Evolutionary conservation across 768 basidiomycete genomes (phyloP).

Genomic region (Termitomyces sp.): DNA sequence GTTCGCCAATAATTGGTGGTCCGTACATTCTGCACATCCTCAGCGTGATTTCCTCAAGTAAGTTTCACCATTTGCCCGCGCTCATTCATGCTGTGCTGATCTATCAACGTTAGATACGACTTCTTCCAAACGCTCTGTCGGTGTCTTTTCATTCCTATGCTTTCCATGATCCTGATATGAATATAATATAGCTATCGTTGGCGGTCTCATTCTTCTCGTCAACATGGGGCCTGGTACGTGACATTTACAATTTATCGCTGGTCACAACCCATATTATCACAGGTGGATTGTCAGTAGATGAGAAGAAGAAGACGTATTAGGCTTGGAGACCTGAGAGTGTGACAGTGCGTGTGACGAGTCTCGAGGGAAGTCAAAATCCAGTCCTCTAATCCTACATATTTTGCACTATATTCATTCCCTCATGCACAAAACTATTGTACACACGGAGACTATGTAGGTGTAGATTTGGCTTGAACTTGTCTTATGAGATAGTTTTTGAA

Average conservation of each 20-base stretch:
- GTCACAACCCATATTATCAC: constrained; percentile 6
- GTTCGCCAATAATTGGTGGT: constrained; percentile 99
- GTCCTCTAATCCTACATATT: constrained; percentile 6
- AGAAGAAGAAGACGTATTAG: constrained; percentile 96
- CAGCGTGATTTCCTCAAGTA: constrained; percentile 98
- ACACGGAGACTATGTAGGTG: constrained; percentile 6
- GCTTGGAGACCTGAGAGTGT: not conserved
- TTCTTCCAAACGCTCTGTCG: constrained; percentile 95
- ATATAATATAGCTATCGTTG: constrained; percentile 68
- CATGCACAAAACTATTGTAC: constrained; percentile 14
- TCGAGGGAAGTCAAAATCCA: constrained; percentile 3
- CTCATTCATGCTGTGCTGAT: constrained; percentile 15
- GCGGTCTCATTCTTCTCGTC: constrained; percentile 93
- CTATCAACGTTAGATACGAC: constrained; percentile 64
- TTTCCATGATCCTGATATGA: constrained; percentile 4
- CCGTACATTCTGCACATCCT: constrained; percentile 85
- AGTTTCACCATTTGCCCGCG: constrained; percentile 21
- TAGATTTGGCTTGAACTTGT: not conserved
- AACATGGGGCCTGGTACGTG: constrained; percentile 92
- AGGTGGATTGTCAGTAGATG: constrained; percentile 96
- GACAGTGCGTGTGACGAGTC: constrained; percentile 1
- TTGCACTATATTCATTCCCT: constrained; percentile 17
- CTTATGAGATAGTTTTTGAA: not conserved
- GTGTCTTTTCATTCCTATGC: constrained; percentile 16
- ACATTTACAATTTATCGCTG: not conserved